A percentile compares a stretch with the other conserved stretches of the same genome.
These are phyloP conservation scores for Epichloe bromicola DNA, from an alignment of 2,329 filamentous ascomycete genomes.

Conservation along the genomic window DNA sequence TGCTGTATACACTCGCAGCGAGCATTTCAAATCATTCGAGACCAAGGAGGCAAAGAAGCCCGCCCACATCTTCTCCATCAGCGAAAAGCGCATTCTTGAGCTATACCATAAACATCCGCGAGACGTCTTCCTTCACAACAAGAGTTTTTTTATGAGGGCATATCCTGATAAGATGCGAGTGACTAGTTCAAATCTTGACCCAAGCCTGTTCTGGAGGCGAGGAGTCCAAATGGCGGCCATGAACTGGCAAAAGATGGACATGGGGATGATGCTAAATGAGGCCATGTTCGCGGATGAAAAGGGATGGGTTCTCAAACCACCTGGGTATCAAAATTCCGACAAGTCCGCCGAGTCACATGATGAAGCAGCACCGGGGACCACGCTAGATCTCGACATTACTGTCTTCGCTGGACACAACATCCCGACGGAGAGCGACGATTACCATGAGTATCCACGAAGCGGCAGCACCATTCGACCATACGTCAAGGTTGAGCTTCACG, in stretches of 20 bases:
- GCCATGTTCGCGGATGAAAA: conserved; percentile 85
- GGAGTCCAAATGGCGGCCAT: conserved; percentile 96
- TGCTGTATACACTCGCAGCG: conserved; percentile 77
- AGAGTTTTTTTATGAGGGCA: conserved; percentile 75
- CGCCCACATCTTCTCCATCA: conserved; percentile 74
- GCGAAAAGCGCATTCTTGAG: conserved; percentile 59
- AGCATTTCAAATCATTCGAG: conserved; percentile 62
- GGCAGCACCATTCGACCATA: conserved; percentile 46
- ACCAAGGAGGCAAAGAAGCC: conserved; percentile 47
- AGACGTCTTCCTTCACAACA: conserved; percentile 78
- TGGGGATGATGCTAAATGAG: conserved; percentile 91
- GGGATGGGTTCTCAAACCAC: conserved; percentile 79
- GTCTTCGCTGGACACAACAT: conserved; percentile 67
- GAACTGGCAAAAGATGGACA: conserved; percentile 93
- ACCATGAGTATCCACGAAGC: conserved; percentile 18
- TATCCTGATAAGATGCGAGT: conserved; percentile 73
- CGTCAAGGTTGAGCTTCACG: conserved; percentile 69
- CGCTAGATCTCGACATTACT: conserved; percentile 56
- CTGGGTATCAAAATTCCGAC: conserved; percentile 49
- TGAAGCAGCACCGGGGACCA: conserved; percentile 34
- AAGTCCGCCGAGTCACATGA: conserved; percentile 27
- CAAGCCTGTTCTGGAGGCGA: conserved; percentile 78
- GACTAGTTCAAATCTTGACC: conserved; percentile 88
- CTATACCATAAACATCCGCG: conserved; percentile 49
- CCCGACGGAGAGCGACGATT: conserved; percentile 18